Evolutionary conservation across 345 rosid species (phyloP).

Genomic region (Arabis alpina): DNA sequence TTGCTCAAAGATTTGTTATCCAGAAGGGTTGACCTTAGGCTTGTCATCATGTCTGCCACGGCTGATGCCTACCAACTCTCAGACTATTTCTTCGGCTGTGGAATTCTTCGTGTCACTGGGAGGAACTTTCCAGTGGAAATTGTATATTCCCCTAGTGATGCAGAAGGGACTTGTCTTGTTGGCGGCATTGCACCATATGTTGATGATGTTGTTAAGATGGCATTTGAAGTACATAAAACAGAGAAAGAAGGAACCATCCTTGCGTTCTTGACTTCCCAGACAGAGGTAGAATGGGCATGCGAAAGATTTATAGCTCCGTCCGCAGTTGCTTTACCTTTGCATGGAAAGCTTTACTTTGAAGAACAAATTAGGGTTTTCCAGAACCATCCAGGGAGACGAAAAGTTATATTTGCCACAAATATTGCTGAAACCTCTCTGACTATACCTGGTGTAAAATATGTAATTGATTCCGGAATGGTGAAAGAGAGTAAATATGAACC

Average conservation of each 20-base stretch:
- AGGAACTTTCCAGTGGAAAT: conserved; percentile 84
- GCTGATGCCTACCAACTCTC: conserved; percentile 86
- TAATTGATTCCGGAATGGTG: conserved; percentile 83
- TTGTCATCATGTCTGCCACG: conserved; percentile 95
- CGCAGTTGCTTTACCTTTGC: conserved; percentile 74
- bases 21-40: conserved; percentile 63
- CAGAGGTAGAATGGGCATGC: conserved; percentile 95
- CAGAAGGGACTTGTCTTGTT: conserved; percentile 46
- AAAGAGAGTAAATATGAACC: conserved; percentile 84
- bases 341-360: conserved; percentile 79
- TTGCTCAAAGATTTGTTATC: conserved; percentile 63
- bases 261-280: conserved; percentile 87
- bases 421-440: conserved; percentile 97
- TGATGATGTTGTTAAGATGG: conserved; percentile 63
- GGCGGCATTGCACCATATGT: conserved; percentile 63
- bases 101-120: conserved; percentile 60
- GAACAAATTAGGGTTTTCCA: conserved; percentile 73
- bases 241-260: conserved; percentile 85
- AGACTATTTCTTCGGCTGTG: conserved; percentile 68
- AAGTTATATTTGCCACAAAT: conserved; percentile 90
- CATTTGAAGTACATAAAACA: conserved; percentile 56
- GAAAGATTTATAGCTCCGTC: conserved; percentile 61
- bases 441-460: conserved; percentile 91
- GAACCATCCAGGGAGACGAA: conserved; percentile 66
- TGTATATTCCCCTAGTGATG: conserved; percentile 56